Conservation (phyloP, 2,329 filamentous ascomycete species). For the Aspergillus bombycis region DNA sequence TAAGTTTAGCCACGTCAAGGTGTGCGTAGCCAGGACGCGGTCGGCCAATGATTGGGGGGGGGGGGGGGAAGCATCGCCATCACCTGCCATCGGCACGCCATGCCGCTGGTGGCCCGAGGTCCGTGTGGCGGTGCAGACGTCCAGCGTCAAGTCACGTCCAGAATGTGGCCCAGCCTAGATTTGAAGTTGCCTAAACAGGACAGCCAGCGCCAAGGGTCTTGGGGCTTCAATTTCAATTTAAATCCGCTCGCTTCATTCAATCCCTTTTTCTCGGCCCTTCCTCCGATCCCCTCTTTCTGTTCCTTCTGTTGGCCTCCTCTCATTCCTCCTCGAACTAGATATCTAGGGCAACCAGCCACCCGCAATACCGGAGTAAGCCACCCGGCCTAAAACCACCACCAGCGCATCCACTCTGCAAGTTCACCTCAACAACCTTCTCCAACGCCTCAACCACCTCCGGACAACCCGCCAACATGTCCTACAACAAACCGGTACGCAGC, state of each 20-base stretch:
- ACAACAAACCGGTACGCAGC: conserved; percentile 36
- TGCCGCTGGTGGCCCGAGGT: not conserved
- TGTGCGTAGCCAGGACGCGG: too few relatives aligned
- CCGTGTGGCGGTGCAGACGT: conserved; percentile 2
- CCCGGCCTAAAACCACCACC: not conserved
- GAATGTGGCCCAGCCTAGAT: not conserved
- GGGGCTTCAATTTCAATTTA: not conserved
- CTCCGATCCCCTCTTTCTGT: conserved; percentile 1
- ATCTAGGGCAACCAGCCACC: not conserved
- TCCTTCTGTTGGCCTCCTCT: not conserved
- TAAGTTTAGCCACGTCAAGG: too few relatives aligned
- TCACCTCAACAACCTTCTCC: not conserved
- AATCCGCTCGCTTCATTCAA: not conserved
- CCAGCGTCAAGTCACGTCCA: not conserved
- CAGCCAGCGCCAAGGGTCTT: not conserved
- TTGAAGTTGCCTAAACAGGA: conserved; percentile 6
- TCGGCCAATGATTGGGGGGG: too few relatives aligned
- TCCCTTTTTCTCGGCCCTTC: not conserved
- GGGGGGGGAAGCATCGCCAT: too few relatives aligned
- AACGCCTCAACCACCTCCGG: not conserved
- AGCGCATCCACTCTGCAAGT: not conserved
- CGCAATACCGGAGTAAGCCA: not conserved
- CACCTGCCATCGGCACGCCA: not conserved
- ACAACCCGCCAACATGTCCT: conserved; percentile 30
- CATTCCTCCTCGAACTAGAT: not conserved